Evolutionary conservation across 306 rosid species (phyloP).

Genomic region (Quillaja saponaria): DNA sequence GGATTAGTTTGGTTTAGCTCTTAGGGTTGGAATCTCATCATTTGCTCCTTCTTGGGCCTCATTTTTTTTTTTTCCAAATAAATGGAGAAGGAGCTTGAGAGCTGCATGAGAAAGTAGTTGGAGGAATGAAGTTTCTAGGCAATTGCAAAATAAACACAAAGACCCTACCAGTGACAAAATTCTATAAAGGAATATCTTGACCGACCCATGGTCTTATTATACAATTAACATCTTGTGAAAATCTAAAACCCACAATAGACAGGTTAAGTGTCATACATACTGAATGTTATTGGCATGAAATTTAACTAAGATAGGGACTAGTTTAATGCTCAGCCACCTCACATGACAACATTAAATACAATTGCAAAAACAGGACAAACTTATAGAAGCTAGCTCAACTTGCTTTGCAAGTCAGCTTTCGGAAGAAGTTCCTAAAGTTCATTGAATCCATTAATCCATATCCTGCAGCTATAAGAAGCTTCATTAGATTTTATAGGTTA

Average conservation of each 20-base stretch:
- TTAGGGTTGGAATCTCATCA: too few species aligned
- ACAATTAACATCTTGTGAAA: too few species aligned
- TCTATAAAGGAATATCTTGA: slow-evolving; percentile 42
- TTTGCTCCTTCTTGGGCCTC: too few species aligned
- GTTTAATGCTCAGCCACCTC: slow-evolving; percentile 6
- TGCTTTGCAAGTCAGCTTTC: too few species aligned
- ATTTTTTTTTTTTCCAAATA: too few species aligned
- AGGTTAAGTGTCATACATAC: slow-evolving; percentile 11
- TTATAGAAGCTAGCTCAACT: slow-evolving; percentile 18
- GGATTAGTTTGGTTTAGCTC: too few species aligned
- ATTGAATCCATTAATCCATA: too few species aligned
- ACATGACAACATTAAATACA: slow-evolving; percentile 23
- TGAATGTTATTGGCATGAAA: slow-evolving; percentile 24
- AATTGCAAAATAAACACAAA: slow-evolving; percentile 32
- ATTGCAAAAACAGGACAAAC: background rate
- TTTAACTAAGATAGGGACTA: slow-evolving; percentile 8
- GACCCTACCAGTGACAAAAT: slow-evolving; percentile 42
- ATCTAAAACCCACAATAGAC: too few species aligned
- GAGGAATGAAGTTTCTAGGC: slow-evolving; percentile 14
- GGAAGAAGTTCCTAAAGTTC: too few species aligned
- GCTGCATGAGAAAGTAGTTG: slow-evolving; percentile 15
- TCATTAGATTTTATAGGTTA: too few species aligned
- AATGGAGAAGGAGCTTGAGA: slow-evolving; percentile 5
- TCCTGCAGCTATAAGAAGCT: too few species aligned
- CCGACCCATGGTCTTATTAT: slow-evolving; percentile 25